phyloP scores from a whole-genome alignment of 495 filamentous ascomycete species.

The Hyaloscypha bicolor region DNA sequence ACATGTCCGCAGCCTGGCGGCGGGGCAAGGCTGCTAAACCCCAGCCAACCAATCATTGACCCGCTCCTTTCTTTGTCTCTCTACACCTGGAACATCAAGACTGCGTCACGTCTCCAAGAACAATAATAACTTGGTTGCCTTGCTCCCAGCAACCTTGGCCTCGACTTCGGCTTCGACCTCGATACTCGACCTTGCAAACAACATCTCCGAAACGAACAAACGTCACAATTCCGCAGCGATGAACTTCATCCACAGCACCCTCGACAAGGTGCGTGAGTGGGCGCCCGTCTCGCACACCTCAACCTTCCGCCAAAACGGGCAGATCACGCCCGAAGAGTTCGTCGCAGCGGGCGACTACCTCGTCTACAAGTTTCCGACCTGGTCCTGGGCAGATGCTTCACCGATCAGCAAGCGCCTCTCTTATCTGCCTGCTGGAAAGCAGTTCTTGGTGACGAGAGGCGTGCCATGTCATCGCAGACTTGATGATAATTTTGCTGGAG shows the following conservation, averaged over 20 bases:
- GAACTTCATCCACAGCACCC: slow-evolving; percentile 73
- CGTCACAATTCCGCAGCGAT: slow-evolving; percentile 32
- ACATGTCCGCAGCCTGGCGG: background rate
- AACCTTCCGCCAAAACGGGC: slow-evolving; percentile 88
- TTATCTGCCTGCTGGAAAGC: slow-evolving; percentile 87
- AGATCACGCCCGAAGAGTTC: slow-evolving; percentile 98
- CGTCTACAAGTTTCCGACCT: slow-evolving; percentile 98
- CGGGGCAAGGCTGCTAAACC: background rate
- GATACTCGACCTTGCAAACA: background rate
- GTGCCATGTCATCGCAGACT: slow-evolving; percentile 91
- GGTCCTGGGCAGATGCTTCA: slow-evolving; percentile 94
- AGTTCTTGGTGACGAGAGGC: slow-evolving; percentile 92
- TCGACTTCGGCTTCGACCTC: background rate
- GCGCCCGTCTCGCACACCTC: slow-evolving; percentile 86
- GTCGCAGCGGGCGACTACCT: slow-evolving; percentile 95
- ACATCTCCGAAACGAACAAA: background rate
- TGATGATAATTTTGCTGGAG: slow-evolving; percentile 89
- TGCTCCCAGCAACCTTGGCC: background rate
- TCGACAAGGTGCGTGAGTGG: slow-evolving; percentile 86
- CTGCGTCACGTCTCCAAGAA: background rate
- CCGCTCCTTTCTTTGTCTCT: background rate
- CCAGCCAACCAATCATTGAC: background rate
- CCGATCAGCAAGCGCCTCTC: slow-evolving; percentile 71
- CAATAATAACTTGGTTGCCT: background rate
- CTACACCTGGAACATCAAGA: background rate